Conservation (phyloP, 2,329 filamentous ascomycete genomes). For the Neonectria neomacrospora region DNA sequence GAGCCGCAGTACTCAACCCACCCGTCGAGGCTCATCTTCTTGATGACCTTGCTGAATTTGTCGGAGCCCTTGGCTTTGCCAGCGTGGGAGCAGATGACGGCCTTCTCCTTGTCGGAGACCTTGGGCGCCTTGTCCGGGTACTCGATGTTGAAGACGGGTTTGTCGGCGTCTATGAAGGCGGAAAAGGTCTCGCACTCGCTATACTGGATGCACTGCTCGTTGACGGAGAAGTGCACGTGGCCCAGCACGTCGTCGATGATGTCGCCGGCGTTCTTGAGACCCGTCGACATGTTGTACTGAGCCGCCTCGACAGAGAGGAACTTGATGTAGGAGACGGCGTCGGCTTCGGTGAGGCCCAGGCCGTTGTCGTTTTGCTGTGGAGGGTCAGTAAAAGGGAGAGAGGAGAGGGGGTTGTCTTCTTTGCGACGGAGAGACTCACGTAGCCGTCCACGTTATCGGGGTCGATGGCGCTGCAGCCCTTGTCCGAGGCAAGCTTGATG, state of each 20-base stretch:
- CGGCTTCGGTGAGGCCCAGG: slow-evolving; percentile 64
- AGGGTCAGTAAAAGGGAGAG: slow-evolving; percentile 1
- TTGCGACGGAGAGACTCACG: slow-evolving; percentile 47
- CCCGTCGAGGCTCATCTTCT: slow-evolving; percentile 71
- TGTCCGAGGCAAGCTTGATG: slow-evolving; percentile 67
- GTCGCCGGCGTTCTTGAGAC: slow-evolving; percentile 74
- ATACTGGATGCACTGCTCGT: slow-evolving; percentile 74
- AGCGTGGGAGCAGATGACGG: slow-evolving; percentile 55
- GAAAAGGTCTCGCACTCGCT: slow-evolving; percentile 68
- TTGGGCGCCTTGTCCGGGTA: slow-evolving; percentile 66
- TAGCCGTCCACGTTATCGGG: slow-evolving; percentile 78
- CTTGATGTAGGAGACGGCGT: slow-evolving; percentile 68
- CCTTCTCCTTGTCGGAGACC: slow-evolving; percentile 49
- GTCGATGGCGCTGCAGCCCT: slow-evolving; percentile 76
- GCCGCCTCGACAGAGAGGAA: slow-evolving; percentile 68
- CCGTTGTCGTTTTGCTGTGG: slow-evolving; percentile 68
- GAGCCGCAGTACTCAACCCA: slow-evolving; percentile 68
- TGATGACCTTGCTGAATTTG: slow-evolving; percentile 72
- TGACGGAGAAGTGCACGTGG: slow-evolving; percentile 72
- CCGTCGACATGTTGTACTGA: slow-evolving; percentile 66
- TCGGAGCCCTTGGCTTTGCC: slow-evolving; percentile 54
- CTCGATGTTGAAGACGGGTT: slow-evolving; percentile 80
- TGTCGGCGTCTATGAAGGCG: slow-evolving; percentile 67
- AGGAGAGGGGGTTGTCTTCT: not conserved
- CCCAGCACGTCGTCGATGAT: slow-evolving; percentile 63